Conservation (phyloP, 257 asterid genomes). For the Ophiorrhiza pumila region DNA sequence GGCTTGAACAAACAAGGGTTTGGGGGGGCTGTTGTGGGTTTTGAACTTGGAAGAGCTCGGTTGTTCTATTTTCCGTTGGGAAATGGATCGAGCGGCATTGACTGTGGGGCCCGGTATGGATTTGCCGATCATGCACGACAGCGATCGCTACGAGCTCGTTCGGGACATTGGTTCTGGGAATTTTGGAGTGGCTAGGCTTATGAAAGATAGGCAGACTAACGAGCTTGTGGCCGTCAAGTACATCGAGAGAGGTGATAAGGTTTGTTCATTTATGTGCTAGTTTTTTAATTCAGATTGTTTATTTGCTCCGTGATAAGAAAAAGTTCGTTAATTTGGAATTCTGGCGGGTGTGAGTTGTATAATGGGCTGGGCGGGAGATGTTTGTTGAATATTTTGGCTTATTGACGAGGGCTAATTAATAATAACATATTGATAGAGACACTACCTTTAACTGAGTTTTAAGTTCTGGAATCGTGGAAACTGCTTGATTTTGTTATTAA, state of each 20-base stretch:
- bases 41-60: not conserved
- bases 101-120: slow-evolving; percentile 76
- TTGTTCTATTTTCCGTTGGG: not conserved
- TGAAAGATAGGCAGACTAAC: slow-evolving; percentile 81
- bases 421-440: not conserved
- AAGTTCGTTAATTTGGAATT: not conserved
- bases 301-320: not conserved
- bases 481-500: not conserved
- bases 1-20: slow-evolving; percentile 7
- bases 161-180: slow-evolving; percentile 94
- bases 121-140: slow-evolving; percentile 90
- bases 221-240: slow-evolving; percentile 98
- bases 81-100: slow-evolving; percentile 62
- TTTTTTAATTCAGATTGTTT: not conserved
- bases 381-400: not conserved
- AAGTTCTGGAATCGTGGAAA: not conserved
- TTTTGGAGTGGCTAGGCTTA: slow-evolving; percentile 92
- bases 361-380: not conserved
- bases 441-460: not conserved
- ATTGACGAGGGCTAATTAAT: not conserved
- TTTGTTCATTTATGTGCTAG: slow-evolving; percentile 19
- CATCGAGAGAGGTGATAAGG: slow-evolving; percentile 99
- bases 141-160: slow-evolving; percentile 86
- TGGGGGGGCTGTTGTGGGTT: not conserved
- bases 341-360: not conserved